phyloP scores from a whole-genome alignment of 2,329 filamentous ascomycete species.

The Lachnellula willkommii region DNA sequence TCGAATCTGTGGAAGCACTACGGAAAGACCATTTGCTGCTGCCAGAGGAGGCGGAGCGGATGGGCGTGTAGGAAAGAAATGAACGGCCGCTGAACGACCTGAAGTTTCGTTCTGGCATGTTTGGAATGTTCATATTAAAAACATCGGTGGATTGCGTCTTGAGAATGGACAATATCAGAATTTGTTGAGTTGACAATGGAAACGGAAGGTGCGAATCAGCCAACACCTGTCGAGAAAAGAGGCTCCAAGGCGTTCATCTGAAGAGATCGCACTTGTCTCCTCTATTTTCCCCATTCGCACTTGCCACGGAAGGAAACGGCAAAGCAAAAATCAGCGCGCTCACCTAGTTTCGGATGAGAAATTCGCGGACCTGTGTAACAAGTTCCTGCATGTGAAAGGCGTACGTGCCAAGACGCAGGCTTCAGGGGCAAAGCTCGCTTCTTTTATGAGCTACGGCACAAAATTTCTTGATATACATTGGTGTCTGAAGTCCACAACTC shows the following conservation, averaged over 20 bases:
- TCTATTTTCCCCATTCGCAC: neutral
- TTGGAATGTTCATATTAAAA: conserved; percentile 11
- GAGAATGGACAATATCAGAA: neutral
- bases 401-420: too few relatives aligned
- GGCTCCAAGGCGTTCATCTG: neutral
- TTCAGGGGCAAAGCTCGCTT: neutral
- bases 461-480: neutral
- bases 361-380: too few relatives aligned
- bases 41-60: conserved; percentile 12
- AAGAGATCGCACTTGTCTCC: neutral
- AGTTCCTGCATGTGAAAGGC: too few relatives aligned
- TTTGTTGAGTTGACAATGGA: neutral
- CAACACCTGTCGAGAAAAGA: neutral
- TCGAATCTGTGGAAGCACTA: conserved; percentile 14
- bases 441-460: neutral
- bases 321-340: neutral
- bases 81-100: conserved; percentile 9
- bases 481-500: neutral
- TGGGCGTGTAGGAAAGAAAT: conserved; percentile 13
- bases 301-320: neutral
- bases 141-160: too few relatives aligned
- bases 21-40: conserved; percentile 19
- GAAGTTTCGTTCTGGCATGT: conserved; percentile 13
- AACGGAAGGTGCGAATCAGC: neutral
- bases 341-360: too few relatives aligned